A percentile compares a stretch with the other conserved stretches of the same genome.
Conservation (phyloP, 2,329 filamentous ascomycete species). For the Paramyrothecium sp. region DNA sequence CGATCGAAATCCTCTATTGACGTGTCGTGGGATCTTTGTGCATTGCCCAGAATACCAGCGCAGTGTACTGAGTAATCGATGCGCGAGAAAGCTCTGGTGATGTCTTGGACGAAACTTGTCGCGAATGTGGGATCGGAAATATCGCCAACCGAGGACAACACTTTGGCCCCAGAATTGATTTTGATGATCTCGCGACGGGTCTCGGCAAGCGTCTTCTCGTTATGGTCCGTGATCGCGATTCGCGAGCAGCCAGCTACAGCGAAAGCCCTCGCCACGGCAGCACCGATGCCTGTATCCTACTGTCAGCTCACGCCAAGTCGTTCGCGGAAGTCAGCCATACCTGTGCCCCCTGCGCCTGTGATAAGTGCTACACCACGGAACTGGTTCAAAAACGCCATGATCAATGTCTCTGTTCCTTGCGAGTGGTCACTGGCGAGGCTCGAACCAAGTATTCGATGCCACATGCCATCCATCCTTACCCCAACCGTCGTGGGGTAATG, state of each 20-base stretch:
- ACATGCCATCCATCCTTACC: no score
- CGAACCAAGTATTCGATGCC: no score
- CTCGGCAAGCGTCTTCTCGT: conserved; percentile 34
- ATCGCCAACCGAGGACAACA: conserved; percentile 39
- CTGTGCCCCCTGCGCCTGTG: conserved; percentile 46
- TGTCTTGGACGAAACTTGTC: conserved; percentile 29
- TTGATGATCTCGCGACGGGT: conserved; percentile 29
- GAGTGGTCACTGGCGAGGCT: no score
- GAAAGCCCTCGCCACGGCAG: conserved; percentile 50
- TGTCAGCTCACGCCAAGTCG: no score
- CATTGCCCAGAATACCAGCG: conserved; percentile 47
- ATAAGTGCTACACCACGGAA: conserved; percentile 46
- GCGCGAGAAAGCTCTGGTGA: conserved; percentile 35
- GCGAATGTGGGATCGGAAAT: conserved; percentile 46
- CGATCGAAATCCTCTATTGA: conserved; percentile 46
- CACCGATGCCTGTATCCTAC: conserved; percentile 48
- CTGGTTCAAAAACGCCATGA: conserved; percentile 14
- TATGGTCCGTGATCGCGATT: conserved; percentile 55
- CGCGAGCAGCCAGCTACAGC: conserved; percentile 45
- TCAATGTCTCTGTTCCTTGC: background rate
- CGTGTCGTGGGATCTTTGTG: conserved; percentile 44
- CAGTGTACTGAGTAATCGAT: conserved; percentile 58
- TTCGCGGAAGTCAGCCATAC: conserved; percentile 29
- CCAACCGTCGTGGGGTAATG: no score
- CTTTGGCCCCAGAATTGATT: conserved; percentile 28